These are phyloP conservation scores for Eragrostis tef DNA, from an alignment of 202 grass and related monocot genomes.

Conservation along the genomic window DNA sequence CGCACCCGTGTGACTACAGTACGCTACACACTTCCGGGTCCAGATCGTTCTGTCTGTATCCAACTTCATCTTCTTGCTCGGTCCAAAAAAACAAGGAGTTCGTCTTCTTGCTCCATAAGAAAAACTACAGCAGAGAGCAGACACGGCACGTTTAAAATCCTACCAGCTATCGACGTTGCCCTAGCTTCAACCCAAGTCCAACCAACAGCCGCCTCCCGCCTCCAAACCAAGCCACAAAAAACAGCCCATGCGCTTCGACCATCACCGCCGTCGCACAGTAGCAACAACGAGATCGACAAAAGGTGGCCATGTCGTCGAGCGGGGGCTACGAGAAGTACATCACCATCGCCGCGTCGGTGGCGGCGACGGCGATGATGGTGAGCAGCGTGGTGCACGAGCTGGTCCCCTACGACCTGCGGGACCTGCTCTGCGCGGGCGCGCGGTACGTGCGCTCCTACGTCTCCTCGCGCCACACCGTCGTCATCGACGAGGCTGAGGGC, in stretches of 20 bases:
- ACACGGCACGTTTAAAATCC: background rate
- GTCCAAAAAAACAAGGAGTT: too few relatives aligned
- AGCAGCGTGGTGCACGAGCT: constrained; percentile 53
- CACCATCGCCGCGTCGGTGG: constrained; percentile 42
- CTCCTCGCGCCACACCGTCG: constrained; percentile 57
- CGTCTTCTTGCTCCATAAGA: background rate
- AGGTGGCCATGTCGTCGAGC: background rate
- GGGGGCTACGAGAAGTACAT: constrained; percentile 38
- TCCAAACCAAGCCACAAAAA: background rate
- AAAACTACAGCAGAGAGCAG: background rate
- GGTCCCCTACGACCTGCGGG: constrained; percentile 49
- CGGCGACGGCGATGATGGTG: constrained; percentile 51
- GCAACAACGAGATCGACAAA: background rate
- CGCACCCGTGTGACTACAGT: background rate
- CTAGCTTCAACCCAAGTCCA: background rate
- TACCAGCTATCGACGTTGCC: background rate
- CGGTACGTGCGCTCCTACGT: constrained; percentile 47
- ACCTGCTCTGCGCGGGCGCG: constrained; percentile 41
- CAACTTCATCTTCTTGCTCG: background rate
- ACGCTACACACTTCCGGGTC: background rate
- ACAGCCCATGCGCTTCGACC: too few relatives aligned
- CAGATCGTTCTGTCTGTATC: background rate
- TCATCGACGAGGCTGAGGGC: constrained; percentile 67
- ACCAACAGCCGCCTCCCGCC: background rate
- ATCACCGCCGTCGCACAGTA: background rate